Evolutionary conservation across 1,139 yeast species (phyloP), one percentile per base, ranked within the genome.

Genomic region (Scheffersomyces titani): DNA sequence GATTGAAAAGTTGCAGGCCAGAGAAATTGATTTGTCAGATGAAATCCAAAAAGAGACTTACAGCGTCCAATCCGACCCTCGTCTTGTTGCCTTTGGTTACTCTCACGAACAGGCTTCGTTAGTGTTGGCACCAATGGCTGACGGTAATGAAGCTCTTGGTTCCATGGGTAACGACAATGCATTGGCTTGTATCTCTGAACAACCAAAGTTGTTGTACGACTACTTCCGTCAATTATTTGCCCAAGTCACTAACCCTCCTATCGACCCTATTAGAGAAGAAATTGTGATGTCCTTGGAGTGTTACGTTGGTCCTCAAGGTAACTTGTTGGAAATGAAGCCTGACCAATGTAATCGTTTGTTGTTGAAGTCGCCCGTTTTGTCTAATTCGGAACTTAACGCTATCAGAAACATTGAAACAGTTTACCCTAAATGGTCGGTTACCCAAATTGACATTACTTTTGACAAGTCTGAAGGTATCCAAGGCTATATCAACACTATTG

Each of bases 141-240:
- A 86, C 65, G 97, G 94, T 60, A 92, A 92, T 70, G 99, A 94
- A 77, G 93, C 98, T 5, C 82, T 94, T 58, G 98, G 99, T 36
- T 92, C 98, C 16, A 94, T 94, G 99, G 99, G 99, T 82, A 93
- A 93, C 71, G 99, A 94, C 71, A 88, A 94, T 57, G 97, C 98
- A n/a, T 82, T 94, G 64, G 98, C 99, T 1, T 94, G 99, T 76
- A 78, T 94, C 64, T 89, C 97, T 52, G 94, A 91, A 70, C 97
- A 92, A 75, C 98, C 99, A 52, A 89, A 89, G 65, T 79, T 94
- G 63, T 80, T 92, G 63, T 94, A 90, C 72, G 99, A 94, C 70
- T 94, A 94, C 77, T 94, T 94, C 82, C 89, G 97, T 70, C 97
- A 94, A 75, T 83, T 94, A 68, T 94, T 94, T 76, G 99, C 99